Evolutionary conservation across 108 stramenopile genomes (phyloP).

Genomic region (Tribonema minus): DNA sequence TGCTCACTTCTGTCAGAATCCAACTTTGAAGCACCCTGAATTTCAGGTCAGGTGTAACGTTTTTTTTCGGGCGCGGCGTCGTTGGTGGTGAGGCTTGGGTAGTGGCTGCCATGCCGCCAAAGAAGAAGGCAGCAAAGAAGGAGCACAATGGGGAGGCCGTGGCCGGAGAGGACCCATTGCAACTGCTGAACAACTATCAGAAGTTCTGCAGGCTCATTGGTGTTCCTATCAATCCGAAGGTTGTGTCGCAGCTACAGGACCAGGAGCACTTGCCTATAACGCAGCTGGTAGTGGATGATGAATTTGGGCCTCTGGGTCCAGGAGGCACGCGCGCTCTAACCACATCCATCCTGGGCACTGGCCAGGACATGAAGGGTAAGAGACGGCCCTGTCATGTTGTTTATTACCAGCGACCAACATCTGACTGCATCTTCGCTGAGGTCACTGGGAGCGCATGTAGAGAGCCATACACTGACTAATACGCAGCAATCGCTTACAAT

Average conservation of each 20-base stretch:
- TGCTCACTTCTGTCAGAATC: no score
- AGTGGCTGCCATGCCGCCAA: conserved; percentile 40
- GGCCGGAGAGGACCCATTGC: conserved; percentile 44
- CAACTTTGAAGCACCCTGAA: no score
- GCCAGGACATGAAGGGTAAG: conserved; percentile 44
- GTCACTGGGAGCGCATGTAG: no score
- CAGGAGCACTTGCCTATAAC: conserved; percentile 43
- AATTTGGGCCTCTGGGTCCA: conserved; percentile 48
- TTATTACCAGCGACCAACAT: no score
- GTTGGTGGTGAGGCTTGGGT: background rate
- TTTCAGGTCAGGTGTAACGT: no score
- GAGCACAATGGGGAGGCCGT: conserved; percentile 11
- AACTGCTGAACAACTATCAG: conserved; percentile 48
- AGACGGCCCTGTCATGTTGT: no score
- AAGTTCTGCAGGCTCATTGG: conserved; percentile 55
- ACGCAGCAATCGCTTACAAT: no score
- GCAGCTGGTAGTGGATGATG: conserved; percentile 55
- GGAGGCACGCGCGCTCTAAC: conserved; percentile 50
- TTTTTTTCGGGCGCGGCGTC: background rate
- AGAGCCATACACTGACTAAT: no score
- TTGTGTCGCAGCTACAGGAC: conserved; percentile 41
- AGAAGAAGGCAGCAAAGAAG: conserved; percentile 32
- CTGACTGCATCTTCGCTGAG: no score
- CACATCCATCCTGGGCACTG: conserved; percentile 52
- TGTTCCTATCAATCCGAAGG: conserved; percentile 32